Evolutionary conservation across 257 asterid genomes (phyloP).

Genomic region (Capsicum pubescens): DNA sequence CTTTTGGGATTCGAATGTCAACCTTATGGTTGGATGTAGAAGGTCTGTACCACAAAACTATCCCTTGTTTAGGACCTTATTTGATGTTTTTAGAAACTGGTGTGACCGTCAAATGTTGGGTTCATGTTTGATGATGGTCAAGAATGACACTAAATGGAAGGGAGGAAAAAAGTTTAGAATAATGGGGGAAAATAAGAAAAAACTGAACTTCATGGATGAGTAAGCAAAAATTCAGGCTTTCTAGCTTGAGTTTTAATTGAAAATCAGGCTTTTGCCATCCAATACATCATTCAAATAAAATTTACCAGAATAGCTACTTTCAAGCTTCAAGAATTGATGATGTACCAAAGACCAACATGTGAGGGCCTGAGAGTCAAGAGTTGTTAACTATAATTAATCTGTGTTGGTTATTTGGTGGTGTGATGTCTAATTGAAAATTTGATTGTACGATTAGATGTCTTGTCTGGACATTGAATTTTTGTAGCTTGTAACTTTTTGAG

Average conservation of each 20-base stretch:
- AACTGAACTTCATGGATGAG: not conserved
- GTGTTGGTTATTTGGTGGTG: conserved; percentile 1
- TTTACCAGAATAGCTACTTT: too few species aligned
- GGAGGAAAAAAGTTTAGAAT: not conserved
- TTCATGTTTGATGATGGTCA: conserved; percentile 11
- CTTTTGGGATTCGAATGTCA: not conserved
- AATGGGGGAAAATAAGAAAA: not conserved
- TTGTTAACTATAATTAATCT: not conserved
- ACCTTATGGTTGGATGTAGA: not conserved
- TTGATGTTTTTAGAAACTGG: not conserved
- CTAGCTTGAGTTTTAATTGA: not conserved
- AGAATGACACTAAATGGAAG: not conserved
- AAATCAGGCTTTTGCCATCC: not conserved
- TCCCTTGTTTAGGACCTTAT: not conserved
- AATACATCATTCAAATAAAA: too few species aligned
- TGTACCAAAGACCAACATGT: not conserved
- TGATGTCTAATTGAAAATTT: not conserved
- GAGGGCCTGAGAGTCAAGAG: not conserved
- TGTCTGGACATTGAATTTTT: too few species aligned
- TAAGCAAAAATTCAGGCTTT: not conserved
- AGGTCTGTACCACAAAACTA: not conserved
- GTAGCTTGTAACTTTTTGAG: too few species aligned
- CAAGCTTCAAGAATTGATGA: not conserved
- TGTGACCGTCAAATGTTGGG: not conserved
- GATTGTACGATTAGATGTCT: too few species aligned